Conservation (phyloP, 2,329 filamentous ascomycete species). For the Parastagonospora nodorum region DNA sequence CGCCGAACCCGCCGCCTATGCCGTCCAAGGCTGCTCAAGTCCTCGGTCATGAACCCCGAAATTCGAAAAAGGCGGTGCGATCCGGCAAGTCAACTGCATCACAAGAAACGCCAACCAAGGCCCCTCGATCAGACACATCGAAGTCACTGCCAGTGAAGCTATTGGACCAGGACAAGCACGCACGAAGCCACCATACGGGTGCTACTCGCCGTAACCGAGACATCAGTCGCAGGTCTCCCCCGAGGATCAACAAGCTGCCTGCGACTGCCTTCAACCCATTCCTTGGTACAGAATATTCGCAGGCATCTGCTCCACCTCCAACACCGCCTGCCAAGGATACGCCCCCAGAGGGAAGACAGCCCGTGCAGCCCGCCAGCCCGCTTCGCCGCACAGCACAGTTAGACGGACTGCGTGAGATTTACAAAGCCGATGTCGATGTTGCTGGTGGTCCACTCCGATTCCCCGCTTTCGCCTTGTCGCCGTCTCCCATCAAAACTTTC, state of each 20-base stretch:
- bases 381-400: constrained; percentile 21
- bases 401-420: constrained; percentile 20
- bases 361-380: constrained; percentile 14
- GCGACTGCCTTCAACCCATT: constrained; percentile 5
- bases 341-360: constrained; percentile 34
- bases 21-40: constrained; percentile 39
- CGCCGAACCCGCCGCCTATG: constrained; percentile 16
- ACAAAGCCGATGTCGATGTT: constrained; percentile 6
- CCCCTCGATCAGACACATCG: constrained; percentile 28
- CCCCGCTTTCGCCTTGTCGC: constrained; percentile 21
- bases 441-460: constrained; percentile 13
- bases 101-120: constrained; percentile 15
- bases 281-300: constrained; percentile 2
- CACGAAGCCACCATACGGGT: constrained; percentile 6
- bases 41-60: constrained; percentile 35
- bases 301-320: constrained; percentile 34
- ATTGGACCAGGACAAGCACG: constrained; percentile 15
- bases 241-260: constrained; percentile 9
- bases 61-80: constrained; percentile 14
- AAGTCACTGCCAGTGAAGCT: constrained; percentile 31
- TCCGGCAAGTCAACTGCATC: constrained; percentile 19
- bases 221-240: constrained; percentile 11
- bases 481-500: constrained; percentile 11
- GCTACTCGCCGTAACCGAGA: constrained; percentile 3
- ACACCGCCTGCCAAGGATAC: constrained; percentile 54